phyloP scores from a whole-genome alignment of 495 filamentous ascomycete species.

The Pseudotulostoma volvatum region DNA sequence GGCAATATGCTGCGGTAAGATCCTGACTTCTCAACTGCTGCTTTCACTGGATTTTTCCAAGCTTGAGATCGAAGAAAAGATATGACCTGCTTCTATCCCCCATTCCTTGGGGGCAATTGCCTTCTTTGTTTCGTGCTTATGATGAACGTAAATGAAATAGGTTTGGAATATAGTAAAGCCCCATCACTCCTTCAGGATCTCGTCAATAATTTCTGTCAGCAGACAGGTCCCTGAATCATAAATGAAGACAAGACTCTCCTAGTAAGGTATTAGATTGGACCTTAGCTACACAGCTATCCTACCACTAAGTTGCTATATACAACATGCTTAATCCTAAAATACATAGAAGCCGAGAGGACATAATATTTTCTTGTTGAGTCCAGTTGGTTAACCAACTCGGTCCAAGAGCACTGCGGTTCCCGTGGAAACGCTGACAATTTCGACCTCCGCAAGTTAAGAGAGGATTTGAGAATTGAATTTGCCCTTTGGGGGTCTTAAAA shows the following conservation, averaged over 20 bases:
- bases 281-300: too few species aligned
- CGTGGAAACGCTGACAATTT: too few species aligned
- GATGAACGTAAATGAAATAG: not conserved
- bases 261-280: too few species aligned
- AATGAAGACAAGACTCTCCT: too few species aligned
- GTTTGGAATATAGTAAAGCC: not conserved
- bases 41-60: not conserved
- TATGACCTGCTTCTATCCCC: not conserved
- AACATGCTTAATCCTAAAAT: too few species aligned
- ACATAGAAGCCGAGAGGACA: too few species aligned
- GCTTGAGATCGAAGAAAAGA: not conserved
- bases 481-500: not conserved
- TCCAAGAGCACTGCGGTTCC: too few species aligned
- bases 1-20: slow-evolving; percentile 1
- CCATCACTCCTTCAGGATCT: not conserved
- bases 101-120: not conserved
- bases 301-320: too few species aligned
- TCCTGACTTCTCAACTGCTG: not conserved
- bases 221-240: too few species aligned
- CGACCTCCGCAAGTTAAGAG: not conserved
- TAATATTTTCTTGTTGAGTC: too few species aligned
- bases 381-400: too few species aligned
- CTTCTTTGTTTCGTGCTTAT: not conserved
- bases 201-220: not conserved
- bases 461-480: not conserved